Conservation (phyloP, 1,284 basidiomycete genomes). For the Moesziomyces globuligerus region DNA sequence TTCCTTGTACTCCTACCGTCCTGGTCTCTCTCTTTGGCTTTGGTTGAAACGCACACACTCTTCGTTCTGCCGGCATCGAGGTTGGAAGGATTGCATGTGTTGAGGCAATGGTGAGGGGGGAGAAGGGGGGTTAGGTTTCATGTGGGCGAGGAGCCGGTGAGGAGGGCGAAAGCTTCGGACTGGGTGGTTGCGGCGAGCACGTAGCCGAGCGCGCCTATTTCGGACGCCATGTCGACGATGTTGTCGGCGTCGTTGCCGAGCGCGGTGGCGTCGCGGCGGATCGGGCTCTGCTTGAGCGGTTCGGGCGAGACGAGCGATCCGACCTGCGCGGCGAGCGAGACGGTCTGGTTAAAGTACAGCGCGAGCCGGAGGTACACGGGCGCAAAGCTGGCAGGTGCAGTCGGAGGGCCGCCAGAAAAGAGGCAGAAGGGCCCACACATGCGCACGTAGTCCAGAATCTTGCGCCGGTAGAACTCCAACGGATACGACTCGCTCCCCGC, state of each 20-base stretch:
- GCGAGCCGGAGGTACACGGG: conserved; percentile 33
- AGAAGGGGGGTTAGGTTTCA: no score
- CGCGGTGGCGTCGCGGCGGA: conserved; percentile 9
- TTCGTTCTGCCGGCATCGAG: no score
- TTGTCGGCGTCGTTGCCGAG: conserved; percentile 30
- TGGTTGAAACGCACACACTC: no score
- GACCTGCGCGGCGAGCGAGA: conserved; percentile 17
- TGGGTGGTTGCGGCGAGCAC: conserved; percentile 24
- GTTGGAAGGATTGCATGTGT: no score
- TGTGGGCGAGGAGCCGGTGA: conserved; percentile 11
- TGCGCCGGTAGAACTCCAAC: conserved; percentile 41
- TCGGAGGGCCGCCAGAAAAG: conserved; percentile 28
- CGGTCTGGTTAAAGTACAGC: conserved; percentile 33
- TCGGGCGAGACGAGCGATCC: conserved; percentile 28
- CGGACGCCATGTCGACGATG: conserved; percentile 21
- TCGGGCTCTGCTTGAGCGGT: conserved; percentile 1
- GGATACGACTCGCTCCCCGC: conserved; percentile 8
- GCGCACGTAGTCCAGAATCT: conserved; percentile 43
- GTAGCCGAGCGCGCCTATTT: conserved; percentile 36
- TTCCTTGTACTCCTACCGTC: no score
- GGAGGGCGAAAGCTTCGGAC: conserved; percentile 21
- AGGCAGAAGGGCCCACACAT: conserved; percentile 42
- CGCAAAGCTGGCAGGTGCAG: conserved; percentile 13
- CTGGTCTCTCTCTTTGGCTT: neutral
- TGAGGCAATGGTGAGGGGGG: no score